phyloP scores from a whole-genome alignment of 768 basidiomycete genomes.

The Coprinellus micaceus region DNA sequence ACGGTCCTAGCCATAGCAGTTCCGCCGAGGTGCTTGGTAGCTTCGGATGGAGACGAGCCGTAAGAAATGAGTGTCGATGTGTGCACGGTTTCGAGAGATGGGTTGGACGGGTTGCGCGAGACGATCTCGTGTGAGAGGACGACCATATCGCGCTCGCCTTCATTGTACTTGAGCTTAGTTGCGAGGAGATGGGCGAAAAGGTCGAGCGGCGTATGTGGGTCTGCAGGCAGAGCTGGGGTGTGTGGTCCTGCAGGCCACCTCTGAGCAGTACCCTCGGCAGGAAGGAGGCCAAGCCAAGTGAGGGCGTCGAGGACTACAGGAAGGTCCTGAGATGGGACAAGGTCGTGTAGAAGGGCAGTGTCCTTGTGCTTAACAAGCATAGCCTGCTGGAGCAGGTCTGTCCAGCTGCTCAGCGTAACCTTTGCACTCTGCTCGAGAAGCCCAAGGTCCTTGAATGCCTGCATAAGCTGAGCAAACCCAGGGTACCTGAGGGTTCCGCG shows the following conservation, averaged over 20 bases:
- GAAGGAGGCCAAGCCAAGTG: slow-evolving; percentile 44
- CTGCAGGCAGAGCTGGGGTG: slow-evolving; percentile 43
- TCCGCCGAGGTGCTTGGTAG: slow-evolving; percentile 24
- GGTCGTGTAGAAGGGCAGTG: slow-evolving; percentile 14
- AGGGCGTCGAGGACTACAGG: slow-evolving; percentile 37
- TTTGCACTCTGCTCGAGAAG: slow-evolving; percentile 47
- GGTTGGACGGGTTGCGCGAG: slow-evolving; percentile 25
- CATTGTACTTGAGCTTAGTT: slow-evolving; percentile 63
- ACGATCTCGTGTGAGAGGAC: slow-evolving; percentile 83
- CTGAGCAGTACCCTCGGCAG: neutral
- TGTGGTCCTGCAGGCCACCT: neutral
- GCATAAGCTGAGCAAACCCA: slow-evolving; percentile 74
- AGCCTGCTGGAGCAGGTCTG: slow-evolving; percentile 27
- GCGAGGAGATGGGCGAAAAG: slow-evolving; percentile 71
- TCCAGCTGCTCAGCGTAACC: slow-evolving; percentile 41
- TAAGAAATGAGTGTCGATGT: slow-evolving; percentile 65
- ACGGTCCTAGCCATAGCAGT: slow-evolving; percentile 93
- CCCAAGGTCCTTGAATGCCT: slow-evolving; percentile 67
- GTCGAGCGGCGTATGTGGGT: slow-evolving; percentile 56
- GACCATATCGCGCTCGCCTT: slow-evolving; percentile 80
- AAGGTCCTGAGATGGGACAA: slow-evolving; percentile 21
- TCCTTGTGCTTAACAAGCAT: slow-evolving; percentile 19
- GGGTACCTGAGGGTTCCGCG: slow-evolving; percentile 90
- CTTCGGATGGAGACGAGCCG: slow-evolving; percentile 33
- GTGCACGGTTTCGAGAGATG: slow-evolving; percentile 45